These are phyloP conservation scores for Rachicladosporium sp. DNA, from an alignment of 2,329 filamentous ascomycete genomes.

Conservation along the genomic window DNA sequence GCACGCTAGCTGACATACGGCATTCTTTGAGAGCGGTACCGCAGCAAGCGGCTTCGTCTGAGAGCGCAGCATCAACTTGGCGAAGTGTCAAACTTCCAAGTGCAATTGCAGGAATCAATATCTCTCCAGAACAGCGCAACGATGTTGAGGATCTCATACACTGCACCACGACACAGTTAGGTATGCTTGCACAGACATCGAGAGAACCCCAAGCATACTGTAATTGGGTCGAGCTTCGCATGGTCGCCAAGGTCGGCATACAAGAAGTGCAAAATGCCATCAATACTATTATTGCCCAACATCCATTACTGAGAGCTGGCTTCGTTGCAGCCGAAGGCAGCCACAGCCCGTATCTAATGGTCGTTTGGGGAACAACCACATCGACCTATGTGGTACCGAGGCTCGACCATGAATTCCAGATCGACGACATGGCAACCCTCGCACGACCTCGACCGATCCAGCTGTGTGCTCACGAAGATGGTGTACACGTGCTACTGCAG, in stretches of 20 bases:
- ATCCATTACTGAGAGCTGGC: conserved; percentile 61
- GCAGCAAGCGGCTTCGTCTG: neutral
- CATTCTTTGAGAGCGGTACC: no score
- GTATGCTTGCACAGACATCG: conserved; percentile 68
- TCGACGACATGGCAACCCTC: conserved; percentile 4
- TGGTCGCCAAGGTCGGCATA: conserved; percentile 24
- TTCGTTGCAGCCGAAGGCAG: conserved; percentile 44
- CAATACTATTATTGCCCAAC: conserved; percentile 36
- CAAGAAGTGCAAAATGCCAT: conserved; percentile 32
- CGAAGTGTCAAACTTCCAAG: neutral
- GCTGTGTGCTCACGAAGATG: conserved; percentile 25
- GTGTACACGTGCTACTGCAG: conserved; percentile 35
- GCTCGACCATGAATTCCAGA: conserved; percentile 10
- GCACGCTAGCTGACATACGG: conserved; percentile 26
- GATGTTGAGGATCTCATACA: conserved; percentile 30
- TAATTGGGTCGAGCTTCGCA: conserved; percentile 61
- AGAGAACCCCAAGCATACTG: conserved; percentile 53
- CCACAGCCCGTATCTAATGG: conserved; percentile 43
- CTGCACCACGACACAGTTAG: conserved; percentile 62
- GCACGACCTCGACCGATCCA: conserved; percentile 50
- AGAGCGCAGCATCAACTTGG: no score
- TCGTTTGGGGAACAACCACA: conserved; percentile 43
- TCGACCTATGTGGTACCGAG: neutral
- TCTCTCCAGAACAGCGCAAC: conserved; percentile 13
- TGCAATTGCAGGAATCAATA: neutral